phyloP scores from a whole-genome alignment of 345 rosid genomes.

The Pelargonium nanum region DNA sequence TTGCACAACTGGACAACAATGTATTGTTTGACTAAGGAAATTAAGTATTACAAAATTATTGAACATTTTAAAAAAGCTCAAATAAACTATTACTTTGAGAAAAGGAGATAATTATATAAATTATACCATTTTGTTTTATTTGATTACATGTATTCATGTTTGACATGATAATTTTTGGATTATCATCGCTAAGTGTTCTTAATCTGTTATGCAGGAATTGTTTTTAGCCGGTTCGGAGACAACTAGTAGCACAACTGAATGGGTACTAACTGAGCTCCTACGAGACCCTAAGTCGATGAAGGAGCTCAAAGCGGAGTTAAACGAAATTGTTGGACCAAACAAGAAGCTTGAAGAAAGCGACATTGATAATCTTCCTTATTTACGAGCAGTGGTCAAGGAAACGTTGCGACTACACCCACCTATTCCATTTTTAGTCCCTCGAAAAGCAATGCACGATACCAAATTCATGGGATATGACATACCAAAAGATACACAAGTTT shows the following conservation, averaged over 20 bases:
- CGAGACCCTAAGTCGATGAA: conserved; percentile 28
- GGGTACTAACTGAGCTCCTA: conserved; percentile 63
- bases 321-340: conserved; percentile 27
- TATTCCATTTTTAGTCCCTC: conserved; percentile 45
- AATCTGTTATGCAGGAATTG: conserved; percentile 34
- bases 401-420: too few relatives aligned
- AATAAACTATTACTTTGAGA: too few relatives aligned
- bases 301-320: conserved; percentile 40
- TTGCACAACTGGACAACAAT: too few relatives aligned
- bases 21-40: too few relatives aligned
- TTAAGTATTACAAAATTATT: too few relatives aligned
- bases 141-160: background rate
- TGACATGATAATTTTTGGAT: background rate
- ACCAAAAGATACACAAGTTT: conserved; percentile 41
- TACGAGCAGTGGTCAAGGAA: conserved; percentile 25
- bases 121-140: background rate
- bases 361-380: conserved; percentile 36
- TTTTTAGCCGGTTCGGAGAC: conserved; percentile 56
- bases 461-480: conserved; percentile 37
- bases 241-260: conserved; percentile 48
- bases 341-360: conserved; percentile 41
- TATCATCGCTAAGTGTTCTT: background rate
- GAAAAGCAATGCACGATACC: conserved; percentile 34
- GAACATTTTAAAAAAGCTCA: too few relatives aligned
- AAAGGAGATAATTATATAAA: too few relatives aligned